Evolutionary conservation across 805 yeast species (phyloP).

Genomic region (Ogataea paradorogensis): DNA sequence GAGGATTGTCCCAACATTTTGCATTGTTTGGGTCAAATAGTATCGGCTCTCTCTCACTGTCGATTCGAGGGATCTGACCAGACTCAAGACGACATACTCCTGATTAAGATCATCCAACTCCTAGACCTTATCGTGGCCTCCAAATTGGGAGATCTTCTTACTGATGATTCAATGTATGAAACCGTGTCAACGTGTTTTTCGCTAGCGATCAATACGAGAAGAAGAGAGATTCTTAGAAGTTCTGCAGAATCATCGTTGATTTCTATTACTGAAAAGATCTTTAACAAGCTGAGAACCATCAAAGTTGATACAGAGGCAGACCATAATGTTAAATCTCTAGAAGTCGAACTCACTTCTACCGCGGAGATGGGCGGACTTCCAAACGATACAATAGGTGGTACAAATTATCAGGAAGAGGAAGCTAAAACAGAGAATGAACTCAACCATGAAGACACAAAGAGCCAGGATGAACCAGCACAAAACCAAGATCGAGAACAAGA

Average conservation of each 20-base stretch:
- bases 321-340: slow-evolving; percentile 31
- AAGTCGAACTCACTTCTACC: slow-evolving; percentile 23
- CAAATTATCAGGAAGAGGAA: slow-evolving; percentile 17
- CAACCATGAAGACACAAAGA: background rate
- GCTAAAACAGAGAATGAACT: slow-evolving; percentile 1
- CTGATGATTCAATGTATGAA: slow-evolving; percentile 82
- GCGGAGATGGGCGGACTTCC: slow-evolving; percentile 39
- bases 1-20: slow-evolving; percentile 51
- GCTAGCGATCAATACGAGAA: slow-evolving; percentile 85
- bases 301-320: slow-evolving; percentile 34
- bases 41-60: slow-evolving; percentile 83
- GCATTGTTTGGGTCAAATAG: slow-evolving; percentile 59
- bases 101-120: slow-evolving; percentile 75
- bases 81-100: slow-evolving; percentile 85
- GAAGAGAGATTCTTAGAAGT: slow-evolving; percentile 84
- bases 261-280: slow-evolving; percentile 65
- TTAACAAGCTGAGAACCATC: slow-evolving; percentile 54
- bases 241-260: slow-evolving; percentile 84
- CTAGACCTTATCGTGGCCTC: slow-evolving; percentile 66
- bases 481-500: slow-evolving; percentile 2
- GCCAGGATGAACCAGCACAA: background rate
- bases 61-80: slow-evolving; percentile 95
- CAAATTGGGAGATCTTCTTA: slow-evolving; percentile 59
- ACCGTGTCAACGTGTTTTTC: slow-evolving; percentile 89
- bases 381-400: slow-evolving; percentile 59